These are phyloP conservation scores for Pittosporum tobira DNA, from an alignment of 129 eudicot genomes.

Conservation along the genomic window DNA sequence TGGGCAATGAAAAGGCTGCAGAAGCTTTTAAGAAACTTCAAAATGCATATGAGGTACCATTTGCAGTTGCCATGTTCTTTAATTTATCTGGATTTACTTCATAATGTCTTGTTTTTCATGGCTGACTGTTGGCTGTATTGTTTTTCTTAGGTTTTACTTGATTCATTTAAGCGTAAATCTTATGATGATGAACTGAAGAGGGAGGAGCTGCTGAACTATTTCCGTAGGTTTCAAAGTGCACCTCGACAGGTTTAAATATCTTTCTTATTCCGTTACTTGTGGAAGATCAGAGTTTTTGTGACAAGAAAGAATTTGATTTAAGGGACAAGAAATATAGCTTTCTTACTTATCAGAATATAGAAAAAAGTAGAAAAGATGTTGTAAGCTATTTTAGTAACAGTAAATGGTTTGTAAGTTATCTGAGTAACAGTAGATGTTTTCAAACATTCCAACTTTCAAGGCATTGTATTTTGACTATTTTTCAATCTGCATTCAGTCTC, in stretches of 20 bases:
- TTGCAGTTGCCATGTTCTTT: constrained; percentile 6
- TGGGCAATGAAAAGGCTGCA: constrained; percentile 98
- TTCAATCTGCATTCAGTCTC: constrained; percentile 5
- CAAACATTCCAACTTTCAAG: not conserved
- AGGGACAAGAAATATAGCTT: not conserved
- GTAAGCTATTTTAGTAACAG: not conserved
- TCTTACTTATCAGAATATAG: too few species aligned
- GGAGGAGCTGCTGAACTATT: constrained; percentile 83
- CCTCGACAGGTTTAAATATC: constrained; percentile 55
- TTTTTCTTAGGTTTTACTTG: not conserved
- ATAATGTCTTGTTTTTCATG: not conserved
- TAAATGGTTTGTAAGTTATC: not conserved
- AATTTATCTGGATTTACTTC: not conserved
- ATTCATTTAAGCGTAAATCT: constrained; percentile 59
- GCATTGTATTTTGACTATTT: not conserved
- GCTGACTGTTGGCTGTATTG: constrained; percentile 9
- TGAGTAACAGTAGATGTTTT: not conserved
- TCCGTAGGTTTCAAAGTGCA: constrained; percentile 63
- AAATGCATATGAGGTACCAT: constrained; percentile 84
- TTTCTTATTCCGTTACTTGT: too few species aligned
- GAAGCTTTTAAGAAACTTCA: constrained; percentile 99
- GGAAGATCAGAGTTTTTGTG: too few species aligned
- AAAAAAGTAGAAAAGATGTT: not conserved
- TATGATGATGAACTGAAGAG: constrained; percentile 88
- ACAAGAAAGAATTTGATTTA: too few species aligned